Conservation (phyloP, 2,329 filamentous ascomycete species). For the Colletotrichum viniferum region DNA sequence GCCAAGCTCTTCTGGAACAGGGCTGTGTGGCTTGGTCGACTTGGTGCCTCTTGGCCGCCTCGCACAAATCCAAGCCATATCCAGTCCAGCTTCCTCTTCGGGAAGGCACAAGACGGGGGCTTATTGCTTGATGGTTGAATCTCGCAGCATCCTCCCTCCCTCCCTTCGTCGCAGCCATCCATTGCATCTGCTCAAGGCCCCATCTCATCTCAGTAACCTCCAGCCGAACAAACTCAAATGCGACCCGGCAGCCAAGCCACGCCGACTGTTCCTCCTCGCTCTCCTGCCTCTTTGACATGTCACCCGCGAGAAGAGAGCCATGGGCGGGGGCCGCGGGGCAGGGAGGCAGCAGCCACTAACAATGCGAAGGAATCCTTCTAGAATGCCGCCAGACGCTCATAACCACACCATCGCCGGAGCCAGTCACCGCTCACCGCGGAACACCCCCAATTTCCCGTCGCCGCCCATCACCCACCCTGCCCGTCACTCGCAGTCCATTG, state of each 20-base stretch:
- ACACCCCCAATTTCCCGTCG: not conserved
- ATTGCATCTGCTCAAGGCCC: not conserved
- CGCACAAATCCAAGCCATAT: not conserved
- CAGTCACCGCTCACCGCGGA: not conserved
- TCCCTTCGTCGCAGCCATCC: not conserved
- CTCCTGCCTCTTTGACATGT: not conserved
- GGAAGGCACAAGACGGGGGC: not conserved
- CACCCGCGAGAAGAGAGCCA: not conserved
- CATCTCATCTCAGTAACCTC: not conserved
- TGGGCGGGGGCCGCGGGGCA: not conserved
- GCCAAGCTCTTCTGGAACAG: slow-evolving; percentile 19
- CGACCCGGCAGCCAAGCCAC: not conserved
- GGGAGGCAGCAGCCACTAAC: not conserved
- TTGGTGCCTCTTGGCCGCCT: slow-evolving; percentile 7
- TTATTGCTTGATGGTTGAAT: slow-evolving; percentile 21
- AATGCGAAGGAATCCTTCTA: slow-evolving; percentile 13
- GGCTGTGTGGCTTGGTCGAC: slow-evolving; percentile 10
- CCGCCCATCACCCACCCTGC: not conserved
- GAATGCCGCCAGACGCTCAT: slow-evolving; percentile 4
- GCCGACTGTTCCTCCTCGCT: not conserved
- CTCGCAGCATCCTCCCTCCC: not conserved
- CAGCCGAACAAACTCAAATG: not conserved
- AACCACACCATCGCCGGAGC: not conserved
- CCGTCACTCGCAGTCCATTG: not conserved
- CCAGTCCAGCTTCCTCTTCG: slow-evolving; percentile 6